Base-by-base conservation (phyloP, 108 stramenopile genomes). In the Parmales sp. region DNA sequence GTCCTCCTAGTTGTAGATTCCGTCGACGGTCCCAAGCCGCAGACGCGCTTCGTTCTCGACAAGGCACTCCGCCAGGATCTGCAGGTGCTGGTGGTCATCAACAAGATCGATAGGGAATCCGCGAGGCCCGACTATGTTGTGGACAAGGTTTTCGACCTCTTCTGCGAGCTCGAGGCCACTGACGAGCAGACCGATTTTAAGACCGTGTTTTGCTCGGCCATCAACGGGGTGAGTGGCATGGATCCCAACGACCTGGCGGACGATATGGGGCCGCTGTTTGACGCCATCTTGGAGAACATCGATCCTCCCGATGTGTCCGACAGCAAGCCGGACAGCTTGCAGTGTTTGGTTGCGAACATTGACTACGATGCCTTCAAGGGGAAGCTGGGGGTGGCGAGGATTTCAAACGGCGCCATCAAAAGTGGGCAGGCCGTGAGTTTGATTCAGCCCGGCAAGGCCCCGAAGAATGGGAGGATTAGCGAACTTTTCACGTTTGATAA, bases 321-420 rank as follows among this genome's bases (percentile, higher is more conserved):
- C 16, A 69, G 69, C 25, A 86, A 90, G 46, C 67, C 79, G 1
- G 77, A 83, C 28, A 79, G 73, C n/a, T 76, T 93, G 26, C 63
- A 98, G 76, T 78, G 85, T 37, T 70, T 98, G 19, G 81, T 96
- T 2, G 90, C 89, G 51, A 98, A 98, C 81, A 96, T 98, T 71
- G 95, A 93, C 74, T 96, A 90, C 67, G 97, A 98, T 76, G 69
- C 86, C 66, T 98, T 98, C 88, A 98, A 98, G 85, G 97, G 97
- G 39, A 98, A 98, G 74, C 87, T 98, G 80, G 97, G 95, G 45
- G 94, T 98, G 64, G 97, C 94, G 0, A 82, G 95, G 34, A 88
- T 98, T 60, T 82, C 86, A 48, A 88, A 86, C 38, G 96, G 96
- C 51, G 77, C 81, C 13, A 63, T 98, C 25, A 89, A 79, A 70